Evolutionary conservation across 2,329 filamentous ascomycete species (phyloP).

Genomic region (Mycosphaerella sp.): DNA sequence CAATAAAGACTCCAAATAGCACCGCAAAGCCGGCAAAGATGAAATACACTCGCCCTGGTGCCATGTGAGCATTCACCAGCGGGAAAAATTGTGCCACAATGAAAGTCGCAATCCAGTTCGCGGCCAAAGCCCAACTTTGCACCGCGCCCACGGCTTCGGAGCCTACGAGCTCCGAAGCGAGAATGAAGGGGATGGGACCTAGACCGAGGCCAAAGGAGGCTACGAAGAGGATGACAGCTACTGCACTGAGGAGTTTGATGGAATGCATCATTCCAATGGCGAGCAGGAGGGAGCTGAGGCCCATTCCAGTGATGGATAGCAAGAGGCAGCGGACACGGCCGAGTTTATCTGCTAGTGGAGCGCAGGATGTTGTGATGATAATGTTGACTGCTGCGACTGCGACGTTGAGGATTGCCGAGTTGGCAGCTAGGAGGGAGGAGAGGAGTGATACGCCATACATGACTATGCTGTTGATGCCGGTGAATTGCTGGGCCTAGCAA

Average conservation of each 20-base stretch:
- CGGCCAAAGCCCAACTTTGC: conserved; percentile 79
- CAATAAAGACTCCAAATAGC: conserved; percentile 65
- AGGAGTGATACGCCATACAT: conserved; percentile 97
- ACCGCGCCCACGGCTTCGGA: conserved; percentile 86
- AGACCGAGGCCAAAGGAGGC: conserved; percentile 84
- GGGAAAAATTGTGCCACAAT: conserved; percentile 94
- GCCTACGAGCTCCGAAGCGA: conserved; percentile 83
- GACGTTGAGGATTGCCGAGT: conserved; percentile 78
- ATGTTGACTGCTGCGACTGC: conserved; percentile 83
- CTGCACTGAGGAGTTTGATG: conserved; percentile 67
- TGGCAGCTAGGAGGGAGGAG: conserved; percentile 70
- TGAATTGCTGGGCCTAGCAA: conserved; percentile 66
- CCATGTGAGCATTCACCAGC: conserved; percentile 69
- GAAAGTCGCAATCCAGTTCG: conserved; percentile 88
- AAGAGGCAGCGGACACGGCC: conserved; percentile 83
- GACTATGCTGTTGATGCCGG: conserved; percentile 89
- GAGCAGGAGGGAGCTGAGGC: conserved; percentile 66
- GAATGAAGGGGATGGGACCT: conserved; percentile 89
- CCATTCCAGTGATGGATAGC: conserved; percentile 78
- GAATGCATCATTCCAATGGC: conserved; percentile 72
- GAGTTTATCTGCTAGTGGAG: conserved; percentile 78
- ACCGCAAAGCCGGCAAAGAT: conserved; percentile 74
- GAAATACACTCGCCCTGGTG: conserved; percentile 82
- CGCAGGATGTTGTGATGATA: conserved; percentile 70
- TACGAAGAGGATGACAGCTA: conserved; percentile 80